These are phyloP conservation scores for Decorospora gaudefroyi DNA, from an alignment of 2,329 filamentous ascomycete species.

Conservation along the genomic window DNA sequence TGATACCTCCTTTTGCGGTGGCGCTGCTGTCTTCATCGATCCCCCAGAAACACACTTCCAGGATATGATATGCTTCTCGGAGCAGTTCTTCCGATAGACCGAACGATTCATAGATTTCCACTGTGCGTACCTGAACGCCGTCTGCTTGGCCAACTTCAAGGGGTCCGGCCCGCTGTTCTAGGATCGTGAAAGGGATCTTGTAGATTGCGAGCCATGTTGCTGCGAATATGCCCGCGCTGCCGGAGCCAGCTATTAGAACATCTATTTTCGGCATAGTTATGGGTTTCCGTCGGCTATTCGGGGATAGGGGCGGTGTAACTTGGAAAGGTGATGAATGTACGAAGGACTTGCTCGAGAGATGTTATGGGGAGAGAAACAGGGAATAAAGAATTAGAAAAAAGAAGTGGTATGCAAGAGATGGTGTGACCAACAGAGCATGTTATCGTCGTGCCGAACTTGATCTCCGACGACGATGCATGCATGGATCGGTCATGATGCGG, in stretches of 20 bases:
- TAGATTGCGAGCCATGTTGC: conserved; percentile 64
- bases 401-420: not conserved
- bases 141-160: conserved; percentile 66
- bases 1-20: conserved; percentile 47
- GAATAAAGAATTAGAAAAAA: not conserved
- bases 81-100: conserved; percentile 66
- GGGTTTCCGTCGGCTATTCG: too few species aligned
- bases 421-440: not conserved
- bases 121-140: conserved; percentile 66
- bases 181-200: conserved; percentile 60
- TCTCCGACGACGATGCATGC: conserved; percentile 20
- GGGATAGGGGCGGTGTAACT: too few species aligned
- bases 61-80: conserved; percentile 68
- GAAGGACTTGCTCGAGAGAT: too few species aligned
- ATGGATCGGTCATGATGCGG: conserved; percentile 17
- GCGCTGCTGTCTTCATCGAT: conserved; percentile 33
- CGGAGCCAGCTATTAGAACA: conserved; percentile 65
- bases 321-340: too few species aligned
- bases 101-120: conserved; percentile 75
- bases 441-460: conserved; percentile 8
- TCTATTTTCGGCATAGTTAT: conserved; percentile 50
- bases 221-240: conserved; percentile 65
- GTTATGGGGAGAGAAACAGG: not conserved
- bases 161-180: conserved; percentile 62
- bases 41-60: conserved; percentile 62